Base-by-base conservation (phyloP, 2,329 filamentous ascomycete species). In the Cladosporium sp. region DNA sequence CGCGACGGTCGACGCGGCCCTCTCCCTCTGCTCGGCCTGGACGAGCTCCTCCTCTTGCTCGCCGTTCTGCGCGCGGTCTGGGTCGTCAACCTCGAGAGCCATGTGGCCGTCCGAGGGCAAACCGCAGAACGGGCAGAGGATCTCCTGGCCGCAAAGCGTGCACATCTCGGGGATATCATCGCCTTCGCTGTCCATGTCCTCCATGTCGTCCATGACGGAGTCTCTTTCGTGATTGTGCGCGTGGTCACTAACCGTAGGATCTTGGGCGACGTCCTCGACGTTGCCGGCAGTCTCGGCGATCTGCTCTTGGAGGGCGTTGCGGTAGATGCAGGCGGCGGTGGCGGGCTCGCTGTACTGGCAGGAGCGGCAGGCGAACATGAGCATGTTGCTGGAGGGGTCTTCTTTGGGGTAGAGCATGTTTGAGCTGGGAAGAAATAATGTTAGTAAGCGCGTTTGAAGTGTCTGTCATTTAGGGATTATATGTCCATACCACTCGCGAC, bases 381-480 rank as follows among this genome's bases (percentile, higher is more conserved):
- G 89, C 74, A 89, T 89, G 82, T 91, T 91, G 68, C 88, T 88
- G 67, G 89, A 84, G 68, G 90, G 88, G 80, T 99, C 93, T 83
- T 99, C 96, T 81, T 96, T 95, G 59, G 95, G 95, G 76, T 98
- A 98, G 64, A 99, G 85, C 86, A 99, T 91, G 84, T 99, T 99
- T 74, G 93, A 97, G 83, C 89, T 91, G 72, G 43, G 49, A 30
- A 39, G 30, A 28, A 32, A n/a, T n/a, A 8, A 21, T 51, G 66
- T 68, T 49, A 61, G 64, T 57, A 30, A 68, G 65, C 28, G 48
- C 14, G 64, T 43, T 43, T 60, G 51, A 21, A n/a, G 16, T 3
- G 3, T n/a, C 21, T 11, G 6, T 5, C 6, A 8, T 1, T 53
- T 1, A 0, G 13, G 5, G n/a, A 11, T 25, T 25, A 30, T 23